Percentiles rank a stretch among this genome's conserved stretches.
Conservation (phyloP, 768 basidiomycete species). For the Serpula lacrymans region DNA sequence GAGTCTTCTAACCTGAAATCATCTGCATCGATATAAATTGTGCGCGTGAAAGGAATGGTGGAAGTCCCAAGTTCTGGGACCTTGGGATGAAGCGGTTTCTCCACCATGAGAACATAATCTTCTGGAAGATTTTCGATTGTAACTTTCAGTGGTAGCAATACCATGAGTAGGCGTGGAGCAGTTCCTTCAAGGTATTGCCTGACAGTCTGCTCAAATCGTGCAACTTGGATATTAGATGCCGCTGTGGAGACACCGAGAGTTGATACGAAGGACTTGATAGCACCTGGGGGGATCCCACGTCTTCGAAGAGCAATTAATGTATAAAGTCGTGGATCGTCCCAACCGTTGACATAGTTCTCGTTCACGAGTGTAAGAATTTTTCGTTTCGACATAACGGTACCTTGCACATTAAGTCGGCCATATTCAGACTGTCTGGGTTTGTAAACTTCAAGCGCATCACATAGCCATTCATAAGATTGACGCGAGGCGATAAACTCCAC, state of each 20-base stretch:
- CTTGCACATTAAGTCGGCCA: constrained; percentile 88
- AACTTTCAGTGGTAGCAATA: constrained; percentile 85
- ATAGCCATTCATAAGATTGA: constrained; percentile 98
- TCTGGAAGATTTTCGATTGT: constrained; percentile 88
- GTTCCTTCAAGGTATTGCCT: constrained; percentile 86
- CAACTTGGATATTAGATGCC: constrained; percentile 76
- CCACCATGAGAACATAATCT: constrained; percentile 76
- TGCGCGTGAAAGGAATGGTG: constrained; percentile 80
- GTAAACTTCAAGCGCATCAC: constrained; percentile 96
- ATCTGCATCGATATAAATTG: constrained; percentile 87
- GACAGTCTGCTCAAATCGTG: constrained; percentile 87
- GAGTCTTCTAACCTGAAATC: constrained; percentile 93
- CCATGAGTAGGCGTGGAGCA: constrained; percentile 88
- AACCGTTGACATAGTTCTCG: constrained; percentile 79
- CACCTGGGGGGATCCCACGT: constrained; percentile 95
- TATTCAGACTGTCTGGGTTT: constrained; percentile 97
- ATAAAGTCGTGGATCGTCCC: constrained; percentile 98
- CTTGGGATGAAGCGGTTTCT: constrained; percentile 94
- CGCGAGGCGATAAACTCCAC: constrained; percentile 94
- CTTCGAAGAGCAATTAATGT: constrained; percentile 94
- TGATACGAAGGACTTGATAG: constrained; percentile 90
- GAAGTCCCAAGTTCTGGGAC: constrained; percentile 82
- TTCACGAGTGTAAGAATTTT: constrained; percentile 89
- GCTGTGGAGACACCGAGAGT: constrained; percentile 91
- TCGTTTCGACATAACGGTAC: constrained; percentile 95